Evolutionary conservation across 495 filamentous ascomycete genomes (phyloP), one percentile per base, ranked within the genome.

Genomic region (Annulohypoxylon moriforme): DNA sequence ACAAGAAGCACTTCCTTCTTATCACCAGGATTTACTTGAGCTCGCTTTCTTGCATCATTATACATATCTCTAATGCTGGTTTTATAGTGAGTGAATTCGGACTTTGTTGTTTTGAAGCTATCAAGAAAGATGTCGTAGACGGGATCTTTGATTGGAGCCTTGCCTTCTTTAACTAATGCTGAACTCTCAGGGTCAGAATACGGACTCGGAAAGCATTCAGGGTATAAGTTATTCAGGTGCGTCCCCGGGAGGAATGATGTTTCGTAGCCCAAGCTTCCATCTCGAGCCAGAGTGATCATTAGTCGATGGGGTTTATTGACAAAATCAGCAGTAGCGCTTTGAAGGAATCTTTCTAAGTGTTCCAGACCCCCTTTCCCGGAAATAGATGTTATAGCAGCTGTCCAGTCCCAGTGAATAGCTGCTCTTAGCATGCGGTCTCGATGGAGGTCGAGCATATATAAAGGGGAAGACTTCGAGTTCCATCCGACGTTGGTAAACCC

Each of bases 361-460:
- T 74, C 16, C 10, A 91, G 67, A 0, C 85, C 86, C 0, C 57
- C 38, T 0, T 79, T 75, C 7, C 87, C 88, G 4, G 64, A 65
- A 33, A 90, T 80, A 16, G 55, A 34, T 2, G 77, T 62, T 4
- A 83, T 64, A 7, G 84, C 88, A 8, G 69, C 71, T 4, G 76
- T 66, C 89, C 90, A 95, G 24, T 82, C 74, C 79, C 94, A 97
- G 66, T 92, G 81, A 29, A 80, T 79, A 0, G 92, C 93, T 25
- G 93, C 93, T 62, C 84, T 82, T 47, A 94, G 84, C 75, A 98
- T 88, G 59, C 86, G 93, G 74, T 96, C 91, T 20, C 87, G 89
- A 78, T 98, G 95, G 78, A 90, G 90, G 47, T 86, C 80, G 11
- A 97, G 86, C 82, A 98, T 92, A 81, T 97, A 97, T 74, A 96